These are phyloP conservation scores for Ligustrum vulgare DNA, from an alignment of 257 asterid genomes.

Conservation along the genomic window DNA sequence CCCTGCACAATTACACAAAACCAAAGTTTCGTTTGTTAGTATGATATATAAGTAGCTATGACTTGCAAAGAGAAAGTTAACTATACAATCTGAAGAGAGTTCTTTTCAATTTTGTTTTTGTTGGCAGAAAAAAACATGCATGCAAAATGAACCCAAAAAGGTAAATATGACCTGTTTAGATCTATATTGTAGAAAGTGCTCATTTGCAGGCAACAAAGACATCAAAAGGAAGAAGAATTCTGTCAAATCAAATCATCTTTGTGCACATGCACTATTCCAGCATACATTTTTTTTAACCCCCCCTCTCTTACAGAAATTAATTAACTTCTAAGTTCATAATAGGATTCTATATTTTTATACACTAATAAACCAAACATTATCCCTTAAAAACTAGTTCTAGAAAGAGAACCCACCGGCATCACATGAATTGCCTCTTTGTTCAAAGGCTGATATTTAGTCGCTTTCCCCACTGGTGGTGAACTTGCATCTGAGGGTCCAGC, in stretches of 20 bases:
- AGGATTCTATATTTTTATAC: background rate
- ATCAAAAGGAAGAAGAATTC: background rate
- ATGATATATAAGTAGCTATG: slow-evolving; percentile 7
- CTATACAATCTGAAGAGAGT: slow-evolving; percentile 12
- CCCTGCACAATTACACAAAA: slow-evolving; percentile 51
- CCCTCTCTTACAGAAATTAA: slow-evolving; percentile 6
- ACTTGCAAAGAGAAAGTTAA: background rate
- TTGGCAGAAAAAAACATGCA: background rate
- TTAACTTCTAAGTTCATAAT: background rate
- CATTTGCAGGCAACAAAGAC: background rate
- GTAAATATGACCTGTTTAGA: background rate
- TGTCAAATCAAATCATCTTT: slow-evolving; percentile 3
- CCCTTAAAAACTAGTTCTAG: slow-evolving; percentile 10
- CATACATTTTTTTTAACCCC: background rate
- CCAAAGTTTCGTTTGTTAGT: slow-evolving; percentile 11
- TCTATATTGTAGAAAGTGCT: background rate
- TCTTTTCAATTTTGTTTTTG: slow-evolving; percentile 4
- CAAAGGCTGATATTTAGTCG: slow-evolving; percentile 50
- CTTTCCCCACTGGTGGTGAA: slow-evolving; percentile 67
- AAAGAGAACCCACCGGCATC: slow-evolving; percentile 49
- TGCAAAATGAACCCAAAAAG: background rate
- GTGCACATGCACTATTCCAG: background rate
- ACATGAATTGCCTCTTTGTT: slow-evolving; percentile 53
- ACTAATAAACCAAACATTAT: slow-evolving; percentile 7
- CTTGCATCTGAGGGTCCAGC: slow-evolving; percentile 44